phyloP scores from a whole-genome alignment of 768 basidiomycete genomes.

The Trametopsis cervina region DNA sequence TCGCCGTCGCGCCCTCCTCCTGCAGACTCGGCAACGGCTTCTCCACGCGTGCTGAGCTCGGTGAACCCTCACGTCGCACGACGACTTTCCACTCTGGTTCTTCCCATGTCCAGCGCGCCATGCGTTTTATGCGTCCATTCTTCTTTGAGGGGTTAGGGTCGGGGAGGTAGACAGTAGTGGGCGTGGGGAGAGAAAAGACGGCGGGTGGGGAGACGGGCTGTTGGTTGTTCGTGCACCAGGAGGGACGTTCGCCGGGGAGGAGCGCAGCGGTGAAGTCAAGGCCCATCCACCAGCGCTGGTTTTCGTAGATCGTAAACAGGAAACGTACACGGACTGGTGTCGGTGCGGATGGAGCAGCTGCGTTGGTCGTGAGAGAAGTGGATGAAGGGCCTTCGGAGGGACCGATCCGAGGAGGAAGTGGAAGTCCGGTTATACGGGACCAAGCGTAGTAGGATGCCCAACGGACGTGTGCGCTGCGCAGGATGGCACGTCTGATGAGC shows the following conservation, averaged over 20 bases:
- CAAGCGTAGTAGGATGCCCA: constrained; percentile 49
- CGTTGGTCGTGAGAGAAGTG: constrained; percentile 13
- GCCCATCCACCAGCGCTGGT: constrained; percentile 97
- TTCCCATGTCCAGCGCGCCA: constrained; percentile 84
- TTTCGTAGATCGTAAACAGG: constrained; percentile 87
- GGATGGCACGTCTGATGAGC: constrained; percentile 46
- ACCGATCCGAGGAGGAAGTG: constrained; percentile 31
- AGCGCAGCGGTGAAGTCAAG: constrained; percentile 94
- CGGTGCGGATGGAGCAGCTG: constrained; percentile 14
- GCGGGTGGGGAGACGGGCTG: constrained; percentile 64
- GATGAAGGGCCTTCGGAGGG: constrained; percentile 27
- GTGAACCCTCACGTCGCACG: constrained; percentile 47
- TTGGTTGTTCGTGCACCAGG: constrained; percentile 64
- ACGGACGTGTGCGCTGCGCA: constrained; percentile 62
- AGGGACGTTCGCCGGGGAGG: constrained; percentile 82
- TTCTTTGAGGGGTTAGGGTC: constrained; percentile 18
- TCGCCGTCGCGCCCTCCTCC: constrained; percentile 37
- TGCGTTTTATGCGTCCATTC: constrained; percentile 52
- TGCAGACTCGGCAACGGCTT: constrained; percentile 42
- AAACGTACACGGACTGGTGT: constrained; percentile 45
- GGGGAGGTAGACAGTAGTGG: constrained; percentile 51
- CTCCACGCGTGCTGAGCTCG: constrained; percentile 47
- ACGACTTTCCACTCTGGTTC: constrained; percentile 88
- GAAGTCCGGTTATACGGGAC: constrained; percentile 48
- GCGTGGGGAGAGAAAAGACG: constrained; percentile 58